A percentile compares a stretch with the other conserved stretches of the same genome.
Evolutionary conservation across 2,329 filamentous ascomycete species (phyloP).

Genomic region (Pseudocercospora fijiensis): DNA sequence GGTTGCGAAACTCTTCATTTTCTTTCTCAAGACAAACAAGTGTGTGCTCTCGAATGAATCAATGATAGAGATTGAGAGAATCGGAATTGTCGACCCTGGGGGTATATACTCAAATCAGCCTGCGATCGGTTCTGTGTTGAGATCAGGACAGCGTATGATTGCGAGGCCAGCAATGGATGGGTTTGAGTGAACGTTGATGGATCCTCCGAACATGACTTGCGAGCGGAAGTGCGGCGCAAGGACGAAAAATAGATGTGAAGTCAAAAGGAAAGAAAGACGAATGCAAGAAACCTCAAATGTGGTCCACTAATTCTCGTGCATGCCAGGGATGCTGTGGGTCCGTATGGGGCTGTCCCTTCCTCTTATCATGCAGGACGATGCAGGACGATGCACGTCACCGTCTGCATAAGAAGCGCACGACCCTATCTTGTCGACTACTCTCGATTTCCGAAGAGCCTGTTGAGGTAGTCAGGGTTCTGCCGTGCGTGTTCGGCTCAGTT

Average conservation of each 20-base stretch:
- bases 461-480: neutral
- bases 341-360: neutral
- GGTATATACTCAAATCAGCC: too few relatives aligned
- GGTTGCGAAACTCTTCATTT: neutral
- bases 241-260: neutral
- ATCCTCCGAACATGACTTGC: too few relatives aligned
- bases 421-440: too few relatives aligned
- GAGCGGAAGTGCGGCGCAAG: too few relatives aligned
- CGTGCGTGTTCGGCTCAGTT: neutral
- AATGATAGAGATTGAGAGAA: too few relatives aligned
- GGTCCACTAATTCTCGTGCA: neutral
- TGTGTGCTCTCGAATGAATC: too few relatives aligned
- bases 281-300: neutral
- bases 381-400: neutral
- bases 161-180: too few relatives aligned
- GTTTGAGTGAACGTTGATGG: too few relatives aligned
- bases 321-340: conserved; percentile 1
- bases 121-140: too few relatives aligned
- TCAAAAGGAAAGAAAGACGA: neutral
- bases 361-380: neutral
- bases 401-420: neutral
- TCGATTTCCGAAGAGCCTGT: neutral
- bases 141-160: too few relatives aligned
- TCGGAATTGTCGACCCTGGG: too few relatives aligned
- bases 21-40: too few relatives aligned